Base-by-base conservation (phyloP, 176 grass and related monocot species). In the Microstegium vimineum region DNA sequence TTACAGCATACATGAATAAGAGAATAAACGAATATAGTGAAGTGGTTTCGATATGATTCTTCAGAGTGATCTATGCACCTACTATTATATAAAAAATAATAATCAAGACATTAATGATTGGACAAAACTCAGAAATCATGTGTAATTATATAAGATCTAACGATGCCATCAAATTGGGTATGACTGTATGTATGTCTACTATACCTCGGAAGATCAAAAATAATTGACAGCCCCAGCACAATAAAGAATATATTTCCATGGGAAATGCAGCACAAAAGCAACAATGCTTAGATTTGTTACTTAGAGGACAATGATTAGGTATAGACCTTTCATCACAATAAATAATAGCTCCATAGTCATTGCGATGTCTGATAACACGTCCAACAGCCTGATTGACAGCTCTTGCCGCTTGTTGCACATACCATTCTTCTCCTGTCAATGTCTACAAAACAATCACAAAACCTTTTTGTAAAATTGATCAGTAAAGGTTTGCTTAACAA, bases 381-480 rank as follows among this genome's bases (percentile, higher is more conserved):
- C 92, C 95, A 77, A 98, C 92, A 61, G 95, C 92, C 84, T 98
- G 95, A 94, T 98, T 94, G 54, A 98, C 92, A 86, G 90, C 95
- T 80, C 95, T 91, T 76, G 95, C 86, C 71, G 95, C 92, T 94
- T 98, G 92, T 83, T 98, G 95, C 35, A 90, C 84, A 91, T 98
- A 98, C 95, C 95, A 98, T 68, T 91, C 90, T 47, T 94, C 84
- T 56, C 95, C 95, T 61, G 84, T 91, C 67, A 98, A 89, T 32
- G 69, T 77, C 95, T 98, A 92, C 64, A 87, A 60, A 78, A 89
- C 40, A 85, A 71, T 57, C 28, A 85, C 4, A 35, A 69, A 30
- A 31, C 33, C 78, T 77, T 30, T 65, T 41, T 79, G n/a, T 25
- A 57, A 81, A 70, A 83, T 25, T 28, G 22, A 74, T 74, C 68